Conservation (phyloP, 176 grass and related monocot species). For the Raddia guianensis region DNA sequence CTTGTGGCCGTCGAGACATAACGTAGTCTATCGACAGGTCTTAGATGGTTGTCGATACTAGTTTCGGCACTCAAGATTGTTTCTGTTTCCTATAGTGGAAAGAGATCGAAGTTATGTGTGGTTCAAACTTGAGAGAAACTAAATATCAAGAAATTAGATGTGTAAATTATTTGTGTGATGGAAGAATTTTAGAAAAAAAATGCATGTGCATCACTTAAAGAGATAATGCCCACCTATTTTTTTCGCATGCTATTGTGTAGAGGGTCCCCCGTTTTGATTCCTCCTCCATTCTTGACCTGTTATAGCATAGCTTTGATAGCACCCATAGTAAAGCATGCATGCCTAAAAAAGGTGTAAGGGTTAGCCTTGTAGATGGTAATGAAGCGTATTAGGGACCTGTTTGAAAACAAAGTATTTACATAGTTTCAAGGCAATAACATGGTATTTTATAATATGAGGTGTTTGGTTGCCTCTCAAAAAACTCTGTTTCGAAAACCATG, state of each 20-base stretch:
- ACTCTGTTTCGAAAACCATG: no score
- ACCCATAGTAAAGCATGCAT: constrained; percentile 9
- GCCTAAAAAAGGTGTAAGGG: not conserved
- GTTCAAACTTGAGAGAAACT: constrained; percentile 36
- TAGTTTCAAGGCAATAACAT: no score
- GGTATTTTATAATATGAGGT: no score
- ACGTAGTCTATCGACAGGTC: no score
- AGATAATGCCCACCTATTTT: constrained; percentile 38
- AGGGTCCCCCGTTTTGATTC: constrained; percentile 42
- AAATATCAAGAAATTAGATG: constrained; percentile 54
- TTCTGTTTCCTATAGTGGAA: no score
- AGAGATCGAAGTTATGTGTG: constrained; percentile 58
- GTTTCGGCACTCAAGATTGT: no score
- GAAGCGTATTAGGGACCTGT: not conserved
- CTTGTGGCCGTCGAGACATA: no score
- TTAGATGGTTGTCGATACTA: no score
- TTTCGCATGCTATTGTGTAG: constrained; percentile 1
- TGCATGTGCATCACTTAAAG: constrained; percentile 49
- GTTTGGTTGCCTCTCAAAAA: no score
- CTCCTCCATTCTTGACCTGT: constrained; percentile 8
- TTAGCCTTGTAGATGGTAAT: not conserved
- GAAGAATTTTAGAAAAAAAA: constrained; percentile 41
- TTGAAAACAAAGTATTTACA: no score
- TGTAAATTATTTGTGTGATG: constrained; percentile 46
- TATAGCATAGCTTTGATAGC: not conserved